Base-by-base conservation (phyloP, 345 rosid genomes). In the Trapa incisa region DNA sequence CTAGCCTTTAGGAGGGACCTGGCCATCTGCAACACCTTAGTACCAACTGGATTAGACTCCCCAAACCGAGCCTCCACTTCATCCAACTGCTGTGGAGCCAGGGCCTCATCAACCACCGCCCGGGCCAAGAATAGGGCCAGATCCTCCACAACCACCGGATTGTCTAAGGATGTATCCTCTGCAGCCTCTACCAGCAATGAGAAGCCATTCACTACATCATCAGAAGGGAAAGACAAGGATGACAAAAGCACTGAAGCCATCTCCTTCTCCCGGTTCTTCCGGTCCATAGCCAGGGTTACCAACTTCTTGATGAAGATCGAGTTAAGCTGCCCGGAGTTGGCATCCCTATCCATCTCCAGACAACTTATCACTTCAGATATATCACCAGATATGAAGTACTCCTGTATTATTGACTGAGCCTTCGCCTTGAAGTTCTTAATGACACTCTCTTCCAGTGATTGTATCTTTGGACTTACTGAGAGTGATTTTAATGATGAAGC, bases 221-320 rank as follows among this genome's bases (percentile, higher is more conserved):
- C 93, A 4, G 84, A 68, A 9, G 91, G 91, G 75, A 88, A 85
- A 68, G 76, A 82, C 53, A 91, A 74, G 39, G 96, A 88, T 52
- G 88, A 88, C 16, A 91, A 69, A 52, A 91, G 73, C 68, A 88
- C 85, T 50, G 89, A 91, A 38, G 97, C 93, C 97, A 88, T 91
- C 76, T 88, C 97, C 68, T 87, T 91, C 80, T 91, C 97, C 73
- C 96, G 80, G 48, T 91, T 88, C 78, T 88, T 91, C 47, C 91
- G 70, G 47, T 91, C 97, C 96, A 91, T 91, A 47, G 96, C 89
- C 42, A 88, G 70, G 52, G 93, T 91, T 76, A 91, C 80, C 66
- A 88, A 72, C 73, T 73, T 86, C 77, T 91, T 88, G 68, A 88
- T 75, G 72, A 91, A 91, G 43, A 87, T 85, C 9, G 96, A 73